phyloP scores from a whole-genome alignment of 805 yeast species.

The Yarrowia sp. region DNA sequence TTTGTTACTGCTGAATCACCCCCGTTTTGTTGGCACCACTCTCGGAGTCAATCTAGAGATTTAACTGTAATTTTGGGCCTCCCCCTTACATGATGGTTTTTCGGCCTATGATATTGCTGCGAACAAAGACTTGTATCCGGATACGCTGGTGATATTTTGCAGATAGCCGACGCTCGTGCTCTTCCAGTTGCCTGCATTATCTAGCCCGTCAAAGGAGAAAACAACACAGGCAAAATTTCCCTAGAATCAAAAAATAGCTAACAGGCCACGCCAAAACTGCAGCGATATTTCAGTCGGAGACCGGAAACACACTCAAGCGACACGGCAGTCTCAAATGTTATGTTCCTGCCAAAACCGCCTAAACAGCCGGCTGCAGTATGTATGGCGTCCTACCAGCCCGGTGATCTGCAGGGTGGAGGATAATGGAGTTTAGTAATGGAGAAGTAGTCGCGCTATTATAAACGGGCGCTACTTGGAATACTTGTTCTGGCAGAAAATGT shows the following conservation, averaged over 20 bases:
- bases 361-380: background rate
- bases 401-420: background rate
- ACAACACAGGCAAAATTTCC: background rate
- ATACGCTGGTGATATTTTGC: background rate
- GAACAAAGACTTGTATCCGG: background rate
- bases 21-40: background rate
- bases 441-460: background rate
- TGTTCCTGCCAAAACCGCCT: background rate
- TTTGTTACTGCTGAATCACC: too few species aligned
- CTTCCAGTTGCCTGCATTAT: background rate
- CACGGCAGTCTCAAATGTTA: background rate
- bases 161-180: background rate
- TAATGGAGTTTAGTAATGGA: background rate
- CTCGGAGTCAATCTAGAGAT: background rate
- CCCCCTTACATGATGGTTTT: background rate
- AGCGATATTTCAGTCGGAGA: too few species aligned
- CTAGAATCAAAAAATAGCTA: too few species aligned
- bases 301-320: background rate
- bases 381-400: slow-evolving; percentile 6
- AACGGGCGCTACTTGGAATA: background rate
- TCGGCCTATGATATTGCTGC: background rate
- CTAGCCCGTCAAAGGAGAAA: background rate
- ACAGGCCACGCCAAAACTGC: too few species aligned
- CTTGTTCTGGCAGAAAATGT: background rate
- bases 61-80: background rate